These are phyloP conservation scores for Sequoiadendron giganteum DNA, from an alignment of 75 land plant species.

Conservation along the genomic window DNA sequence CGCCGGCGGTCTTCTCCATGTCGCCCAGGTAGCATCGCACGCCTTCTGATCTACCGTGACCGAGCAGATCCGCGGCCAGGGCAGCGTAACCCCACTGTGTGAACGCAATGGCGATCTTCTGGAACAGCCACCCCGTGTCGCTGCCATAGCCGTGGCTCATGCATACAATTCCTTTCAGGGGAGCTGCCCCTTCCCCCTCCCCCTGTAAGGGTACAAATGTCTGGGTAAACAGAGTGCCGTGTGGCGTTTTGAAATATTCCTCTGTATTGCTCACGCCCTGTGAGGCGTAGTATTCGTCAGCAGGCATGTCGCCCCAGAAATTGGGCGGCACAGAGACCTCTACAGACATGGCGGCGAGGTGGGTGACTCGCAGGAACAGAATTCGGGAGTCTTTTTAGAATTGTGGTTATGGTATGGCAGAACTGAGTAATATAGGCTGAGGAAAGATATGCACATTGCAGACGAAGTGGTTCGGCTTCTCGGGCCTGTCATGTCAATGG, in stretches of 20 bases:
- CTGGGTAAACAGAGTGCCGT: conserved; percentile 86
- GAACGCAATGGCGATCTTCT: conserved; percentile 63
- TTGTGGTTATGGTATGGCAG: too few species aligned
- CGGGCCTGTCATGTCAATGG: too few species aligned
- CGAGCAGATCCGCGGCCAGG: conserved; percentile 80
- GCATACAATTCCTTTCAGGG: conserved; percentile 65
- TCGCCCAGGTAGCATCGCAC: conserved; percentile 73
- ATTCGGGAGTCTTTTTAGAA: too few species aligned
- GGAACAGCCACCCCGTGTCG: conserved; percentile 90
- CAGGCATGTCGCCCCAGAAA: conserved; percentile 85
- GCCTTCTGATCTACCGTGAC: conserved; percentile 93
- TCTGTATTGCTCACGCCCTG: conserved; percentile 60
- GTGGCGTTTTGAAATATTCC: conserved; percentile 56
- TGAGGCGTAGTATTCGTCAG: conserved; percentile 75
- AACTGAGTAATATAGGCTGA: neutral
- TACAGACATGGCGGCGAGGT: neutral
- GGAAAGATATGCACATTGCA: too few species aligned
- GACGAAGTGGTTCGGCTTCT: too few species aligned
- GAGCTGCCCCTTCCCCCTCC: neutral
- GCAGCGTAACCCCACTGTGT: conserved; percentile 87
- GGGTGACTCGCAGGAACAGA: neutral
- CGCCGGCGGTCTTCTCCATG: conserved; percentile 59
- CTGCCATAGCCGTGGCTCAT: conserved; percentile 95
- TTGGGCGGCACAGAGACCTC: conserved; percentile 22
- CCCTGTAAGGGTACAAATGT: conserved; percentile 47